Conservation (phyloP, 2,329 filamentous ascomycete genomes). For the Lasiodiplodia sp. region DNA sequence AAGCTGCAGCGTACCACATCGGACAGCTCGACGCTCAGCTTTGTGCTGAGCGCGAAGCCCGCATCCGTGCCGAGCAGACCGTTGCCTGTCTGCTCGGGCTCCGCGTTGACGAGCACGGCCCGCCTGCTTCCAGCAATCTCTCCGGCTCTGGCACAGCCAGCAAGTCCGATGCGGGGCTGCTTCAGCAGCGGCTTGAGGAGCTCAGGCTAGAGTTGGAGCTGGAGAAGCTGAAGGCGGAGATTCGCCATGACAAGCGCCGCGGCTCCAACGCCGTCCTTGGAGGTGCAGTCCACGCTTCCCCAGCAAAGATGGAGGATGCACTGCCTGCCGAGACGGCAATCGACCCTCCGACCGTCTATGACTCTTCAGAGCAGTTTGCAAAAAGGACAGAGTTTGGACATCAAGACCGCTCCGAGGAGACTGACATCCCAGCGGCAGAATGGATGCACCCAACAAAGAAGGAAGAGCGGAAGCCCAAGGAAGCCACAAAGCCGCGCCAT, state of each 20-base stretch:
- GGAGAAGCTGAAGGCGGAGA: background rate
- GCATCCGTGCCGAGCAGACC: background rate
- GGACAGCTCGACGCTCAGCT: slow-evolving; percentile 19
- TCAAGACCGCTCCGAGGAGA: background rate
- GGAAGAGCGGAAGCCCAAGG: background rate
- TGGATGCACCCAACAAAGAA: background rate
- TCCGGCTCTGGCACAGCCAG: background rate
- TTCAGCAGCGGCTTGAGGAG: slow-evolving; percentile 2
- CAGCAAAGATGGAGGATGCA: background rate
- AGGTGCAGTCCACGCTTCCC: background rate
- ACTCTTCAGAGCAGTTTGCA: background rate
- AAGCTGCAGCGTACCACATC: background rate
- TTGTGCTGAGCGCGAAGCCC: background rate
- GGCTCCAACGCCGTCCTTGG: background rate
- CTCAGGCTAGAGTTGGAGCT: background rate
- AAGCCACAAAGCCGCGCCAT: background rate
- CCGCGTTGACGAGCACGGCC: background rate
- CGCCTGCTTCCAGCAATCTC: background rate
- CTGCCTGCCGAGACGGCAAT: background rate
- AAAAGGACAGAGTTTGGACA: background rate
- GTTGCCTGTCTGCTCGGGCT: slow-evolving; percentile 1
- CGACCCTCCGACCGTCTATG: background rate
- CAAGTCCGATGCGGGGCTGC: background rate
- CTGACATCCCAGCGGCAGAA: slow-evolving; percentile 1
- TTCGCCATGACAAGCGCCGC: background rate